phyloP scores from a whole-genome alignment of 331 rosid species.

The Phaseolus coccineus region DNA sequence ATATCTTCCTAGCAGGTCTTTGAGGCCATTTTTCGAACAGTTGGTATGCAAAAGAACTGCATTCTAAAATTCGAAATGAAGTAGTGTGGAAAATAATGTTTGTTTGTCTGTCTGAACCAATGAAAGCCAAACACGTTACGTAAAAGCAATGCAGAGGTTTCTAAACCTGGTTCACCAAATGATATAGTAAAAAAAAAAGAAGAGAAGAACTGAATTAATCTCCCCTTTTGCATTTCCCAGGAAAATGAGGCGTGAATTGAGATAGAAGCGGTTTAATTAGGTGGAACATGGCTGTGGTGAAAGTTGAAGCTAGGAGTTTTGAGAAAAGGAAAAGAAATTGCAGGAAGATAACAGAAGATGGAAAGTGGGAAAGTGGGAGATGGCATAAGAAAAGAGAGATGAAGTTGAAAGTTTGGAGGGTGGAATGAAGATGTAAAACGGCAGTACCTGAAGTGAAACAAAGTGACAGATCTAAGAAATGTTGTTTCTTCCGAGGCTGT shows the following conservation, averaged over 20 bases:
- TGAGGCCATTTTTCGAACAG: slow-evolving; percentile 39
- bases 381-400: not conserved
- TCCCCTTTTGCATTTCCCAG: slow-evolving; percentile 35
- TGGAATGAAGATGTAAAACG: slow-evolving; percentile 34
- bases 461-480: slow-evolving; percentile 69
- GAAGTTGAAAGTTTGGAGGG: slow-evolving; percentile 1
- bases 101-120: not conserved
- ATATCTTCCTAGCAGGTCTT: slow-evolving; percentile 18
- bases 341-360: not conserved
- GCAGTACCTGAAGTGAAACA: slow-evolving; percentile 55
- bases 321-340: not conserved
- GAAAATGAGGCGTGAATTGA: slow-evolving; percentile 23
- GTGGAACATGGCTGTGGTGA: not conserved
- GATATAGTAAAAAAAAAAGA: slow-evolving; percentile 24
- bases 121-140: slow-evolving; percentile 19
- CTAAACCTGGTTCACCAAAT: slow-evolving; percentile 5
- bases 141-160: slow-evolving; percentile 30
- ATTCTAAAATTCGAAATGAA: slow-evolving; percentile 7
- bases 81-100: not conserved
- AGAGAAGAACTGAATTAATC: slow-evolving; percentile 13
- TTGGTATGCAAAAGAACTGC: slow-evolving; percentile 35
- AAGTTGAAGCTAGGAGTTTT: not conserved
- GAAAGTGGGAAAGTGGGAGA: not conserved
- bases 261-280: slow-evolving; percentile 33
- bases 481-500: slow-evolving; percentile 37